A percentile compares a stretch with the other conserved stretches of the same genome.
Evolutionary conservation across 129 eudicot genomes (phyloP).

Genomic region (Flaveria linearis): DNA sequence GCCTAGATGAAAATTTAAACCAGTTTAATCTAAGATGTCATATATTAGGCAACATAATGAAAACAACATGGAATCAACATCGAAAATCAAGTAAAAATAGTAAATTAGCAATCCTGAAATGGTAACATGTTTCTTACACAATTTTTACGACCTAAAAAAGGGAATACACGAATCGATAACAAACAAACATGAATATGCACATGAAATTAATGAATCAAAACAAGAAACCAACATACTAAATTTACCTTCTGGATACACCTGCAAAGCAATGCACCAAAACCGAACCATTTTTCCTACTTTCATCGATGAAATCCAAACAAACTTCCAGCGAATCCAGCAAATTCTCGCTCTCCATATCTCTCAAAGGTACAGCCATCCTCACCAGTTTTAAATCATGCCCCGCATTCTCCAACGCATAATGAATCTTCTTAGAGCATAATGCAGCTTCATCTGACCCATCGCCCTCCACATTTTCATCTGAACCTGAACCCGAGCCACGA

Average conservation of each 20-base stretch:
- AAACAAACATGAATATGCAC: constrained; percentile 8
- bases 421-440: constrained; percentile 51
- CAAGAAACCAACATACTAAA: constrained; percentile 8
- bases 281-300: constrained; percentile 75
- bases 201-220: constrained; percentile 14
- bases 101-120: not conserved
- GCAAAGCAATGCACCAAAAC: constrained; percentile 98
- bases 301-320: constrained; percentile 87
- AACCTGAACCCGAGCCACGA: constrained; percentile 23
- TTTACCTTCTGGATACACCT: constrained; percentile 95
- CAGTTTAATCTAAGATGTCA: not conserved
- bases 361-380: constrained; percentile 94
- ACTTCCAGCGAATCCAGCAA: constrained; percentile 86
- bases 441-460: constrained; percentile 46
- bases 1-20: not conserved
- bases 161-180: too few species aligned
- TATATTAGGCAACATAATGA: not conserved
- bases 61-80: not conserved
- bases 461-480: constrained; percentile 32
- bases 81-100: not conserved
- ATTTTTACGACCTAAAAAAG: not conserved
- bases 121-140: not conserved
- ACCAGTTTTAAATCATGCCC: constrained; percentile 80
- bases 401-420: constrained; percentile 75
- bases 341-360: constrained; percentile 88